These are phyloP conservation scores for Fusarium fracticaudum DNA, from an alignment of 2,329 filamentous ascomycete genomes.

Conservation along the genomic window DNA sequence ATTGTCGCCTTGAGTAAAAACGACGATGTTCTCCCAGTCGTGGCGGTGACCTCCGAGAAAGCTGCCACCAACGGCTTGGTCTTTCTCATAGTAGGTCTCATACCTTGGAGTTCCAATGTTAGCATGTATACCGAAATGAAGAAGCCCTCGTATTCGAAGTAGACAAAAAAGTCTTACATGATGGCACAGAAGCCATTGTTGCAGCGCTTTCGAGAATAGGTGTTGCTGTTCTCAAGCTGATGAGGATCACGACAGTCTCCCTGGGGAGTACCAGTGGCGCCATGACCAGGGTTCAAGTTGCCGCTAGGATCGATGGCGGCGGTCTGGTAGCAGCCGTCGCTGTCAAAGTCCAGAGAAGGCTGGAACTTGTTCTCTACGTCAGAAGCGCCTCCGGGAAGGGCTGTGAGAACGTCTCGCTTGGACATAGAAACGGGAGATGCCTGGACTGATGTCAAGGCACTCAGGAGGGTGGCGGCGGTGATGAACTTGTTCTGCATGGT, in stretches of 20 bases:
- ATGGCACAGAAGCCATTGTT: slow-evolving; percentile 48
- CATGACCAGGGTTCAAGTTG: slow-evolving; percentile 42
- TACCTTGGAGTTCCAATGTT: slow-evolving; percentile 4
- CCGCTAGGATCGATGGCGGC: slow-evolving; percentile 55
- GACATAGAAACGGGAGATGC: slow-evolving; percentile 22
- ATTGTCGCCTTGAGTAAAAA: slow-evolving; percentile 43
- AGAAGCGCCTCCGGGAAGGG: slow-evolving; percentile 47
- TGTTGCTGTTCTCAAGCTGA: slow-evolving; percentile 46
- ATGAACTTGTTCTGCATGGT: slow-evolving; percentile 31
- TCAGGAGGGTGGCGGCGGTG: slow-evolving; percentile 21
- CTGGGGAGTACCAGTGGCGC: slow-evolving; percentile 42
- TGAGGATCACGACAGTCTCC: slow-evolving; percentile 45
- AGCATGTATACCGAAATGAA: not conserved
- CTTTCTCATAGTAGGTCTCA: slow-evolving; percentile 57
- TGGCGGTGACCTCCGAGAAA: slow-evolving; percentile 50
- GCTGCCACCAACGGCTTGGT: slow-evolving; percentile 48
- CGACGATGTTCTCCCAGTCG: slow-evolving; percentile 54
- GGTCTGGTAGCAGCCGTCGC: slow-evolving; percentile 56
- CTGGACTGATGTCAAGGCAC: slow-evolving; percentile 29
- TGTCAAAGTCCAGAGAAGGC: slow-evolving; percentile 52
- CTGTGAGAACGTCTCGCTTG: slow-evolving; percentile 41
- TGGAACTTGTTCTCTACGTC: slow-evolving; percentile 49
- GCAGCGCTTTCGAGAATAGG: slow-evolving; percentile 46
- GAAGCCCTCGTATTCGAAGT: rapidly evolving
- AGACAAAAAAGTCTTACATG: slow-evolving; percentile 28